Base-by-base conservation (phyloP, 805 yeast species). In the Priceomyces castillae region DNA sequence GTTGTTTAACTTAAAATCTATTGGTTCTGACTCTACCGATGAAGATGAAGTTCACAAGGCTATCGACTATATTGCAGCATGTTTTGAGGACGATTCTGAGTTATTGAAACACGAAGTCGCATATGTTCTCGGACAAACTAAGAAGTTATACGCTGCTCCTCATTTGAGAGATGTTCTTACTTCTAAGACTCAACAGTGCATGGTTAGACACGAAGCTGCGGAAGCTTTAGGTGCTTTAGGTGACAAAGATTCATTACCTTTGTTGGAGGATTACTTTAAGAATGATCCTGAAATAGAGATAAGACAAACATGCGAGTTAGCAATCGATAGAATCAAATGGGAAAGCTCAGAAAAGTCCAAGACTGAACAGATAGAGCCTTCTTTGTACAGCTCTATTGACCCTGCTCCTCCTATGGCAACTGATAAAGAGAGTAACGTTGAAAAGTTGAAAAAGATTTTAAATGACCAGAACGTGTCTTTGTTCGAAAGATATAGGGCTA, bases 161-260 rank as follows among this genome's bases (percentile, higher is more conserved):
- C 74, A 81, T 39, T 76, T 94, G 47, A 78, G 88, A 62, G 74
- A 75, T 6, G 96, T 89, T 17, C 75, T 94, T 56, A 66, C 69
- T 39, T 82, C 84, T 62, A 58, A 61, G 18, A 52, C 71, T 12
- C 98, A 92, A 71, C 94, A 86, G 61, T 74, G 86, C 47, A 94
- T 94, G 98, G 99, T 94, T 30, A 85, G 99, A 65, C 99, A 94
- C 65, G 99, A 94, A 67, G 99, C 99, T 14, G 99, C 99, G 6
- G 99, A 94, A 68, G 99, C 98, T 34, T 74, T 94, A 43, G 99
- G 99, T 48, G 99, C 99, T 35, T 73, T 94, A 41, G 96, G 96
- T 38, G 96, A 90, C 64, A 64, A 67, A 33, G 84, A 78, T 4
- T 85, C 95, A 11, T 64, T 94, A 43, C 78, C 72, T 1, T 61